Evolutionary conservation across 2,329 filamentous ascomycete species (phyloP).

Genomic region (Pseudogymnoascus sp.): DNA sequence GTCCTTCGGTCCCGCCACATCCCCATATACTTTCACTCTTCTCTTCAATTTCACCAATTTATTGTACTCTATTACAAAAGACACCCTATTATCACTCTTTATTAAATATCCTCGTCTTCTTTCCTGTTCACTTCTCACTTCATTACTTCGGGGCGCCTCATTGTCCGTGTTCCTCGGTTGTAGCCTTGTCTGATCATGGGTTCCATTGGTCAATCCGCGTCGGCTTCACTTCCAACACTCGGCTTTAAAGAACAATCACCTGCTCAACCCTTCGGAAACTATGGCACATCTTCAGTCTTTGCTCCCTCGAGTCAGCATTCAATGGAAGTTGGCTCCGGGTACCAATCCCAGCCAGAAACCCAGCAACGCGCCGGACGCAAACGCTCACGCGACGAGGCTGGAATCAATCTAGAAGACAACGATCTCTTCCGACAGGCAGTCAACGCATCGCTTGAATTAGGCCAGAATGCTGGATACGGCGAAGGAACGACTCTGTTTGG

Average conservation of each 20-base stretch:
- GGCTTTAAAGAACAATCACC: background rate
- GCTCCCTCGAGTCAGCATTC: background rate
- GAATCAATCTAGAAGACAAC: slow-evolving; percentile 56
- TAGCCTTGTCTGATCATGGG: slow-evolving; percentile 6
- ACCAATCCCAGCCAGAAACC: slow-evolving; percentile 17
- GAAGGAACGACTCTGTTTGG: slow-evolving; percentile 69
- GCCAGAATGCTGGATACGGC: slow-evolving; percentile 62
- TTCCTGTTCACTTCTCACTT: slow-evolving; percentile 1
- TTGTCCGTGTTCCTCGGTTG: background rate
- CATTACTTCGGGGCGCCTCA: background rate
- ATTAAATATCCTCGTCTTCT: background rate
- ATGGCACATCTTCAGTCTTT: background rate
- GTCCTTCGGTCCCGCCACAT: background rate
- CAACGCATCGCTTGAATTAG: slow-evolving; percentile 43
- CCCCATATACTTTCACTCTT: background rate
- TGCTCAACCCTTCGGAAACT: background rate
- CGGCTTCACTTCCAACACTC: slow-evolving; percentile 1
- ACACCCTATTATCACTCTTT: background rate
- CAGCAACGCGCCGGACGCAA: slow-evolving; percentile 56
- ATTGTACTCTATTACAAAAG: slow-evolving; percentile 8
- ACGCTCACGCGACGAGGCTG: slow-evolving; percentile 68
- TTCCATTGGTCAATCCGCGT: slow-evolving; percentile 8
- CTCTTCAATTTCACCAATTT: background rate
- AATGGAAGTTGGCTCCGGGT: background rate
- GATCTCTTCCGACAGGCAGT: slow-evolving; percentile 31